Base-by-base conservation (phyloP, 768 basidiomycete species). In the Royoungia palumana region DNA sequence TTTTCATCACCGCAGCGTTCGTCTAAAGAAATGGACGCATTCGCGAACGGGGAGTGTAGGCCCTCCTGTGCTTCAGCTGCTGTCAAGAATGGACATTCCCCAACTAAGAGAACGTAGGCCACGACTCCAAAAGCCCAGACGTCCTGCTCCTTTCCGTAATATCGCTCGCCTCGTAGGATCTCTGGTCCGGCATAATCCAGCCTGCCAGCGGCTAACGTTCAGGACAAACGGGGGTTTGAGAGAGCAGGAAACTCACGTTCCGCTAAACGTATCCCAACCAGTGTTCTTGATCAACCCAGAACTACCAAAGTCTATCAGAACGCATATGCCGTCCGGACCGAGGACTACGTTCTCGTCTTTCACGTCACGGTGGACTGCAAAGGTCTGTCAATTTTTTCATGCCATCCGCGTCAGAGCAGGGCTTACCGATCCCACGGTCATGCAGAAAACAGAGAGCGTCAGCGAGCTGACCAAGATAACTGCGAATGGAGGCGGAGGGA, bases 41-140 rank as follows among this genome's bases (percentile, higher is more conserved):
- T 85, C 2, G 87, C 79, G 60, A 89, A 87, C 0, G 85, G 85
- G 0, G 87, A 87, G 38, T 74, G 70, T 9, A 95, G 73, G 1
- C 93, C 91, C 38, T 84, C 87, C 58, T 94, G 89, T 0, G 94
- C 91, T 65, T 97, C 94, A 34, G 84, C 87, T 1, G 94, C 86
- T 16, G 88, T 91, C 71, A 85, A 82, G 72, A 94, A 94, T 1
- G 91, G 91, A 61, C 92, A 94, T 72, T 95, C 92, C 6, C 92
- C 91, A 19, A 87, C 80, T 16, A 98, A 78, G 53, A 99, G 80
- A 47, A 99, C 95, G 66, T 94, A 99, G 12, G 86, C 93, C 19
- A 99, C 92, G 20, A 98, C 94, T 13, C 95, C 95, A 51, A 95
- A 89, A 0, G 95, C 95, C 94, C 95, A 99, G 3, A 97, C 89